These are phyloP conservation scores for Amanita subjunquillea DNA, from an alignment of 768 basidiomycete genomes.

Conservation along the genomic window DNA sequence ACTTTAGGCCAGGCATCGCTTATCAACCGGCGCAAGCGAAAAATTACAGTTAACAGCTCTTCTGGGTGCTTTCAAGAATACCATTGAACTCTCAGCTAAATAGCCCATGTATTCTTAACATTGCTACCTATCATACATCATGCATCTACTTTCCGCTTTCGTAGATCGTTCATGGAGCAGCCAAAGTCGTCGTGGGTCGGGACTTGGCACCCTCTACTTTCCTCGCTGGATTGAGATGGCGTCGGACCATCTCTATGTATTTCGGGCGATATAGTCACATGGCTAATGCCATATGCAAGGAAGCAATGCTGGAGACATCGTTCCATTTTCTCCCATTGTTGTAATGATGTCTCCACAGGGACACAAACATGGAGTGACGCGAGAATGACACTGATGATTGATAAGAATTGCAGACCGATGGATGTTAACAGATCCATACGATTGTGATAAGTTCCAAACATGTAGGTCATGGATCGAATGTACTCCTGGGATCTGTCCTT, in stretches of 20 bases:
- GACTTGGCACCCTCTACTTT: constrained; percentile 21
- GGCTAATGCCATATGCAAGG: constrained; percentile 39
- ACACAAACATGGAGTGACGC: constrained; percentile 45
- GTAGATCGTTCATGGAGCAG: constrained; percentile 30
- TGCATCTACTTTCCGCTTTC: constrained; percentile 19
- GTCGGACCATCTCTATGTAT: constrained; percentile 23
- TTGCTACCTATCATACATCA: background rate
- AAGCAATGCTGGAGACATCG: constrained; percentile 39
- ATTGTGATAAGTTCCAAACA: constrained; percentile 47
- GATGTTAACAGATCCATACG: constrained; percentile 21
- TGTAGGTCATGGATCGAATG: constrained; percentile 41
- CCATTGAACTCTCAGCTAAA: constrained; percentile 66
- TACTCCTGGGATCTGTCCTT: constrained; percentile 31
- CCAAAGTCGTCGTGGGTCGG: constrained; percentile 30
- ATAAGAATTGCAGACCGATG: background rate
- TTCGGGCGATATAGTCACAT: constrained; percentile 48
- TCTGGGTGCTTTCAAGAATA: constrained; percentile 87
- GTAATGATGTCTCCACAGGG: constrained; percentile 32
- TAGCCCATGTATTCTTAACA: constrained; percentile 9
- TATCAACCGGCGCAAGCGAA: constrained; percentile 89
- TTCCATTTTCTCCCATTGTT: constrained; percentile 42
- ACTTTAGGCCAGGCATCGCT: constrained; percentile 52
- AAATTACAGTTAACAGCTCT: constrained; percentile 91
- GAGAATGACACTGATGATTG: constrained; percentile 29
- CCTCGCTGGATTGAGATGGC: constrained; percentile 19